Conservation (phyloP, 768 basidiomycete genomes). For the Leccinum arenicola region DNA sequence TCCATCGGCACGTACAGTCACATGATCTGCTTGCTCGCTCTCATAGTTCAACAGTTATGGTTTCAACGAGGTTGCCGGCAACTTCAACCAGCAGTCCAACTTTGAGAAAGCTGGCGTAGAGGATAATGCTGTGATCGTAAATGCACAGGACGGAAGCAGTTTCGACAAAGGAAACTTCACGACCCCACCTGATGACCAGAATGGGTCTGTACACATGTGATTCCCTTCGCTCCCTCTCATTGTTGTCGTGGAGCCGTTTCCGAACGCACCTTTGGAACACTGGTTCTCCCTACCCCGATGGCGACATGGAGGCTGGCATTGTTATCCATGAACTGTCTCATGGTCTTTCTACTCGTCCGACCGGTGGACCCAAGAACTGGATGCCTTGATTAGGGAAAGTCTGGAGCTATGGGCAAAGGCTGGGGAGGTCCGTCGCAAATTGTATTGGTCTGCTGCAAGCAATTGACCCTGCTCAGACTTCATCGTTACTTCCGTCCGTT, state of each 20-base stretch:
- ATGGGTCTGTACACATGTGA: conserved; percentile 46
- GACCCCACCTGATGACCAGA: conserved; percentile 81
- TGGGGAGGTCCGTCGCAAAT: conserved; percentile 65
- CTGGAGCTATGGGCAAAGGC: conserved; percentile 97
- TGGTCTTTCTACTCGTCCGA: conserved; percentile 90
- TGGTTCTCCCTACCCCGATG: conserved; percentile 86
- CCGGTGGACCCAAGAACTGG: conserved; percentile 92
- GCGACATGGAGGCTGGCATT: conserved; percentile 94
- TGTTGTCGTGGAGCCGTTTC: conserved; percentile 49
- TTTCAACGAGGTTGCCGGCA: conserved; percentile 87
- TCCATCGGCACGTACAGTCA: conserved; percentile 51
- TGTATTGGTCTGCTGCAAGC: neutral
- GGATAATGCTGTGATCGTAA: conserved; percentile 88
- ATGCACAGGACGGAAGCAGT: conserved; percentile 93
- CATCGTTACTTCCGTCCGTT: conserved; percentile 84
- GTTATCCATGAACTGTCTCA: conserved; percentile 90
- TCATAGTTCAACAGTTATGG: conserved; percentile 59
- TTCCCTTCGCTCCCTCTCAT: neutral
- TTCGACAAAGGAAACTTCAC: conserved; percentile 93
- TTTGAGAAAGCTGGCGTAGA: conserved; percentile 87
- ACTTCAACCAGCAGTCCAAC: conserved; percentile 95
- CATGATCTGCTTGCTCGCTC: neutral
- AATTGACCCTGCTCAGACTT: conserved; percentile 47
- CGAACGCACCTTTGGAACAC: conserved; percentile 98
- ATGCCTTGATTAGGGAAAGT: conserved; percentile 94